These are phyloP conservation scores for Phalaenopsis equestris DNA, from an alignment of 106 monocot genomes.

Conservation along the genomic window DNA sequence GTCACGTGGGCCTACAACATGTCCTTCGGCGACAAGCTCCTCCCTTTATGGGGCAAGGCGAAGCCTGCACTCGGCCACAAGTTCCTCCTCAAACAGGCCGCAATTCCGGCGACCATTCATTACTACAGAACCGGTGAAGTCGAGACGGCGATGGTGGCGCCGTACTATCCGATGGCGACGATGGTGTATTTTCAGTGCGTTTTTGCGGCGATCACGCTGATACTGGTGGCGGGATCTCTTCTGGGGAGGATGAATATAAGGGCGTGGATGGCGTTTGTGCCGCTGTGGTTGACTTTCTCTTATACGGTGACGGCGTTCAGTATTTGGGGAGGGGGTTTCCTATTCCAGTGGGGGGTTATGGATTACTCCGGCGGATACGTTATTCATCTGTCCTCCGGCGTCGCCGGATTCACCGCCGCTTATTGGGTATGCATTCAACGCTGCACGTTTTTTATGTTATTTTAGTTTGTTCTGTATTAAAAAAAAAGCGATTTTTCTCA, in stretches of 20 bases:
- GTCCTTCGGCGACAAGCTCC: slow-evolving; percentile 39
- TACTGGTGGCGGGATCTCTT: slow-evolving; percentile 43
- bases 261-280: slow-evolving; percentile 62
- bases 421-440: slow-evolving; percentile 9
- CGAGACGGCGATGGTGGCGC: slow-evolving; percentile 24
- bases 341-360: slow-evolving; percentile 35
- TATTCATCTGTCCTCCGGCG: slow-evolving; percentile 18
- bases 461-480: too few species aligned
- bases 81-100: slow-evolving; percentile 26
- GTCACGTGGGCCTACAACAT: slow-evolving; percentile 36
- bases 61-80: slow-evolving; percentile 30
- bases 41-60: slow-evolving; percentile 34
- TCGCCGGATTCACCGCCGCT: slow-evolving; percentile 24
- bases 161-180: slow-evolving; percentile 52
- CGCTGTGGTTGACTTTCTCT: slow-evolving; percentile 48
- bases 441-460: too few species aligned
- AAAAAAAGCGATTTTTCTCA: too few species aligned
- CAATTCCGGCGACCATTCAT: slow-evolving; percentile 32
- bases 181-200: slow-evolving; percentile 67
- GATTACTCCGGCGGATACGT: slow-evolving; percentile 26
- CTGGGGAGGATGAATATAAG: slow-evolving; percentile 54
- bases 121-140: slow-evolving; percentile 16
- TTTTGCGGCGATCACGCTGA: slow-evolving; percentile 56
- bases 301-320: slow-evolving; percentile 30
- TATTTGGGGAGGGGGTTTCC: slow-evolving; percentile 30